A percentile compares a stretch with the other conserved stretches of the same genome.
These are phyloP conservation scores for Debaryomyces psychrophilus DNA, from an alignment of 1,139 yeast genomes.

Conservation along the genomic window DNA sequence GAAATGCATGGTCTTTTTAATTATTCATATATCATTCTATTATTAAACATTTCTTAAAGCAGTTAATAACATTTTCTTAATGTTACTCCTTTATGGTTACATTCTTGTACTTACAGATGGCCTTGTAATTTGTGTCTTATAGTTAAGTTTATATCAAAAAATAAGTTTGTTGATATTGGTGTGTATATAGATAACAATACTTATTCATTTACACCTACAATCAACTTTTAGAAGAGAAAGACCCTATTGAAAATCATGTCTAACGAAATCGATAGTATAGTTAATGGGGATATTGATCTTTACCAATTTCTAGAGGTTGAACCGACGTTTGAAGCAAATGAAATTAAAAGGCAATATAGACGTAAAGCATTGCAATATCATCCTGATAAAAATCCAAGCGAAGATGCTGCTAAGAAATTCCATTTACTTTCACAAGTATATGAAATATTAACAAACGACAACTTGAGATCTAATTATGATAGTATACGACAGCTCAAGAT, in stretches of 20 bases:
- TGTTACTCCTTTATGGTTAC: neutral
- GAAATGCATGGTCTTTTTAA: constrained; percentile 8
- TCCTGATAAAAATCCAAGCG: constrained; percentile 53
- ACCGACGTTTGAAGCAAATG: constrained; percentile 45
- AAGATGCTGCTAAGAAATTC: constrained; percentile 38
- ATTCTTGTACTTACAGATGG: neutral
- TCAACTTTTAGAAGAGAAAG: neutral
- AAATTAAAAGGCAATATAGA: constrained; percentile 82
- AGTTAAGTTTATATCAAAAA: too few species aligned
- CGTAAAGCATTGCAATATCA: constrained; percentile 77
- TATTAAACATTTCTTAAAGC: constrained; percentile 3
- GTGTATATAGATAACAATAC: neutral
- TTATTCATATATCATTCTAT: constrained; percentile 4
- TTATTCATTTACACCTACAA: neutral
- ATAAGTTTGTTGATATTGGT: too few species aligned
- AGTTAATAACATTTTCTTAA: constrained; percentile 1
- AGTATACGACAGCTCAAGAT: constrained; percentile 24
- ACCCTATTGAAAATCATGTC: neutral
- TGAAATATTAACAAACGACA: constrained; percentile 38
- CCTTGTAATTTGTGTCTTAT: neutral
- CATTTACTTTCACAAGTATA: constrained; percentile 42
- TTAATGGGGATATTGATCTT: constrained; percentile 36
- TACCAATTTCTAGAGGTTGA: constrained; percentile 36
- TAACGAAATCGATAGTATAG: constrained; percentile 15
- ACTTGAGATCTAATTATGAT: constrained; percentile 40